Evolutionary conservation across 78 protist species (phyloP), one percentile per base, ranked within the genome.

Genomic region (Dictyostelium firmibasis): DNA sequence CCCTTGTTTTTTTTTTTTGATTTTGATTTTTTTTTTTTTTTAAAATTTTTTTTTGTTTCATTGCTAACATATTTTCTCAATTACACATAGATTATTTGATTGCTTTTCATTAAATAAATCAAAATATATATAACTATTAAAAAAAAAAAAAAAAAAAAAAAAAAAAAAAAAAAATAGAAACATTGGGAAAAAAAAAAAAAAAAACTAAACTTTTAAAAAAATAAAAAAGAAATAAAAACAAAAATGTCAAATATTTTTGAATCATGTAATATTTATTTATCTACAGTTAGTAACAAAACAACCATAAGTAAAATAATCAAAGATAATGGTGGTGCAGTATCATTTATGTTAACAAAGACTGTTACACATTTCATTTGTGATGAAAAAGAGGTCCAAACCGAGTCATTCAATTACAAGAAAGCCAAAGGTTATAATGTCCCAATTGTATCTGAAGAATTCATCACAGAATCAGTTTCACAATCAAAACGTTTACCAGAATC

Each of bases 251-350:
- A 77, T 77, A 43, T 89, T 14, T 81, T 89, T 18, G 33, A 75
- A 50, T 7, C 35, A 64, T 81, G 81, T 64, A 69, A 62, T 13
- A 69, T 89, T 57, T 89, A 29, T 89, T 43, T 89, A 5, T 43
- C 93, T 2, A 81, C 82, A 41, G 88, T 89, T 1, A 89, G 43
- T 7, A 81, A 25, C 29, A 89, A 89, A 50, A 5, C 8, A 5
- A 72, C 25, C 6, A 20, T 81, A 1, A 33, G 43, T 11, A 89
- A 89, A 70, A 43, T 75, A 0, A 89, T 89, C 7, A 89, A 89
- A 69, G 94, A 89, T 14, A 81, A 81, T 67, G 94, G 94, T 11
- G 94, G 94, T 67, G 2, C 75, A 3, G 33, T 89, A 4, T 41
- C 27, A 47, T 89, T 89, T 44, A 43, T 89, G 76, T 25, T 89